Evolutionary conservation across 2,329 filamentous ascomycete species (phyloP), one percentile per base, ranked within the genome.

Genomic region (Diplodia sapinea): DNA sequence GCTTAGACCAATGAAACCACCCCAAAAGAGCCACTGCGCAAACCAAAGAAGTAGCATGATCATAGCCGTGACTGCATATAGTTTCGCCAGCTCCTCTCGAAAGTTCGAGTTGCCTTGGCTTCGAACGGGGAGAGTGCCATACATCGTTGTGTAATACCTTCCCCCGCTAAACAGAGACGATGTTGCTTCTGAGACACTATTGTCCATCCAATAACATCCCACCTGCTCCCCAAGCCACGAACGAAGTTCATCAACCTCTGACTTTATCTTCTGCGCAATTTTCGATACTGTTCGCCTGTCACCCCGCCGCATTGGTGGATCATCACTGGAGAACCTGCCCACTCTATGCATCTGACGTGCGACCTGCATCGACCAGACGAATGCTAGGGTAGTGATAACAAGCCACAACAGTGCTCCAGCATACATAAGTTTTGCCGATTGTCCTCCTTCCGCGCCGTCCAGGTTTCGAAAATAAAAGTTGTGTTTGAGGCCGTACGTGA

Each of bases 11-110:
- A 76, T 71, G 57, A 74, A 74, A 38, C 74, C 75, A 26, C 9
- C 51, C 75, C 74, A 76, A 66, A 76, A 76, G 50, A 74, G n/a
- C 71, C 73, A 75, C 69, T 75, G 74, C 11, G 71, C 69, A 62
- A 72, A 54, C 71, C 72, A 76, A 56, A 76, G 69, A 62, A 72
- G 51, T 50, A 73, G 13, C 69, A 72, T 71, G 61, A 56, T 70
- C n/a, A 69, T 54, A 15, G 68, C 54, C 33, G 67, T 68, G 56
- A 72, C 29, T 33, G 57, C 49, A 67, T 68, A 70, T 29, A 72
- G 33, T 50, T 55, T 69, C 29, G 54, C 62, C 17, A 69, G 65
- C 63, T 52, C 61, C 64, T 63, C 68, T 62, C 65, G 51, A 47
- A 1, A 11, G 9, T 47, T 8, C 43, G 8, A 20, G 40, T 52